Evolutionary conservation across 2,329 filamentous ascomycete species (phyloP).

Genomic region (Xylariaceae sp.): DNA sequence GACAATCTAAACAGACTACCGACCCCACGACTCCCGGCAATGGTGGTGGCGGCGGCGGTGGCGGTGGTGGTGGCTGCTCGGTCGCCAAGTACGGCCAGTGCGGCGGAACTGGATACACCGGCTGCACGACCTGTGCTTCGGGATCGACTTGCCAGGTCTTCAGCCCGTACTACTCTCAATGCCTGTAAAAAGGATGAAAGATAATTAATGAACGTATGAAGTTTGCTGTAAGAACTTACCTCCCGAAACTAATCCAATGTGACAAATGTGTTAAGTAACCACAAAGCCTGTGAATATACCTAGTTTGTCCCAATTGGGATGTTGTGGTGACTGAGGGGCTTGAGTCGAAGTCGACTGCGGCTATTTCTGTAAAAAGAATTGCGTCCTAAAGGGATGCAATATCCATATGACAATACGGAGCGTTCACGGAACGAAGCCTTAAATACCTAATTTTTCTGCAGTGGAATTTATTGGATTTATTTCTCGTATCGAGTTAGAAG

Average conservation of each 20-base stretch:
- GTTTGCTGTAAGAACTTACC: neutral
- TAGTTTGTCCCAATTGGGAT: neutral
- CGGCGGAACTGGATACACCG: constrained; percentile 10
- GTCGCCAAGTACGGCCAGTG: constrained; percentile 17
- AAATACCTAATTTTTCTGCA: neutral
- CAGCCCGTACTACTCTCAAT: constrained; percentile 17
- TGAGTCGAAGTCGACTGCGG: neutral
- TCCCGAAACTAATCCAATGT: neutral
- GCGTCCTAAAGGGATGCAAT: neutral
- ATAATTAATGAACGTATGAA: too few relatives aligned
- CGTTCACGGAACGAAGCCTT: neutral
- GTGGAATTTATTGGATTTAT: neutral
- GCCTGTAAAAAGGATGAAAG: constrained; percentile 6
- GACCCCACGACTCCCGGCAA: too few relatives aligned
- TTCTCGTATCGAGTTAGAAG: neutral
- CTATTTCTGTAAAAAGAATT: neutral
- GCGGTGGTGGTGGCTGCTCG: constrained; percentile 1
- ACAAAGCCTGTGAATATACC: neutral
- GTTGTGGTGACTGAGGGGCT: neutral
- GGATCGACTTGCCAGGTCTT: constrained; percentile 10
- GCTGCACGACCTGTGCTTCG: constrained; percentile 12
- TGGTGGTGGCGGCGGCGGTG: neutral
- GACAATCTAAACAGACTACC: neutral
- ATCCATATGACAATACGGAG: neutral
- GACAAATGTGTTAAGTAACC: neutral